phyloP scores from a whole-genome alignment of 495 filamentous ascomycete genomes.

The Xylaria flabelliformis region DNA sequence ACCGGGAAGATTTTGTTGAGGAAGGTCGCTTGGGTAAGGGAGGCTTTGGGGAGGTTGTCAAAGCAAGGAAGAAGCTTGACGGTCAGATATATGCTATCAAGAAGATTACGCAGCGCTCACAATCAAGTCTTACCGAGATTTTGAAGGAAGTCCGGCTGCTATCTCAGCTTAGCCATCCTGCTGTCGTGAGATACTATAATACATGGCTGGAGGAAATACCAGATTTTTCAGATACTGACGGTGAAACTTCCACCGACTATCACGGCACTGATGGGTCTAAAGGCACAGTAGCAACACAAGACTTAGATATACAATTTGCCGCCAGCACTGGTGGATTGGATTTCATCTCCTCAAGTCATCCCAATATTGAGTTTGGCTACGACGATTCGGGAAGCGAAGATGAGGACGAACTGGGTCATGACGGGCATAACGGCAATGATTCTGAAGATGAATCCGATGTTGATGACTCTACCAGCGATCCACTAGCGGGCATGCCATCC shows the following conservation, averaged over 20 bases:
- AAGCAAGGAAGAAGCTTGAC: constrained; percentile 92
- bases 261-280: constrained; percentile 43
- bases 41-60: constrained; percentile 97
- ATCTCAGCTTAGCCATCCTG: constrained; percentile 90
- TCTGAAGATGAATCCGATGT: constrained; percentile 23
- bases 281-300: constrained; percentile 44
- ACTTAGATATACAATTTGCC: constrained; percentile 63
- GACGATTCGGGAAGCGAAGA: constrained; percentile 68
- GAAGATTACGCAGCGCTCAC: constrained; percentile 86
- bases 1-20: constrained; percentile 87
- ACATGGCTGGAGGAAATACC: constrained; percentile 84
- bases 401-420: constrained; percentile 35
- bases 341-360: constrained; percentile 89
- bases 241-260: constrained; percentile 65
- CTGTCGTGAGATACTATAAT: constrained; percentile 94
- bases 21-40: constrained; percentile 88
- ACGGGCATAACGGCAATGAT: constrained; percentile 21
- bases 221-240: constrained; percentile 63
- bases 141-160: constrained; percentile 90
- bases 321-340: constrained; percentile 84
- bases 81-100: constrained; percentile 94
- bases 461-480: constrained; percentile 31
- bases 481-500: constrained; percentile 30
- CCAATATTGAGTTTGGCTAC: constrained; percentile 77
- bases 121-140: constrained; percentile 80